These are phyloP conservation scores for Quercus suber DNA, from an alignment of 306 rosid genomes.

Conservation along the genomic window DNA sequence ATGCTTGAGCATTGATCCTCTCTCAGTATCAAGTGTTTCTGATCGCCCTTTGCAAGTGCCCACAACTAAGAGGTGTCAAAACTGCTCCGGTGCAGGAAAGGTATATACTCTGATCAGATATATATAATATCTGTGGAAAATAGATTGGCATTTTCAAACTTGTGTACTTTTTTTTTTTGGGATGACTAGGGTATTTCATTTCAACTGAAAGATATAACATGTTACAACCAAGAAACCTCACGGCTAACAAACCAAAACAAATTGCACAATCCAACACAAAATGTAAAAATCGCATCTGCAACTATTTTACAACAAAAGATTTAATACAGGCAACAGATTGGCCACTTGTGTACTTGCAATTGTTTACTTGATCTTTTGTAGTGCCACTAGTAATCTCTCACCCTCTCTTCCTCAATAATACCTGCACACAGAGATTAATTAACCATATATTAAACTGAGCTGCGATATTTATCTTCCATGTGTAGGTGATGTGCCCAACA, in stretches of 20 bases:
- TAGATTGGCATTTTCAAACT: background rate
- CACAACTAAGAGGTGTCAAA: conserved; percentile 55
- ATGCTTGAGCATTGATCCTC: conserved; percentile 58
- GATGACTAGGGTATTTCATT: no score
- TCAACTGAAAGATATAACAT: no score
- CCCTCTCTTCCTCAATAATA: background rate
- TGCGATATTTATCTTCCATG: background rate
- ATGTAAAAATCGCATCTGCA: no score
- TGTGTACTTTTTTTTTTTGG: no score
- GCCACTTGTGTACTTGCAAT: background rate
- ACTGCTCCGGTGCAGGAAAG: conserved; percentile 95
- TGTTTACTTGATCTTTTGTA: background rate
- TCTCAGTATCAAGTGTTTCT: conserved; percentile 50
- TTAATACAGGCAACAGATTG: background rate
- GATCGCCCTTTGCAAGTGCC: conserved; percentile 54
- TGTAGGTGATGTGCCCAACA: conserved; percentile 93
- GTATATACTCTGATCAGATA: conserved; percentile 28
- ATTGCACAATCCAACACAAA: no score
- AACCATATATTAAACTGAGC: background rate
- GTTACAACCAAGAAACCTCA: no score
- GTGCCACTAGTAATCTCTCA: background rate
- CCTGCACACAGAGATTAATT: background rate
- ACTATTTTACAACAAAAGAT: no score
- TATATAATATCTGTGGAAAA: background rate
- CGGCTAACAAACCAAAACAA: no score